Evolutionary conservation across 2,329 filamentous ascomycete genomes (phyloP), one percentile per base, ranked within the genome.

Genomic region (Cladorrhinum sp.): DNA sequence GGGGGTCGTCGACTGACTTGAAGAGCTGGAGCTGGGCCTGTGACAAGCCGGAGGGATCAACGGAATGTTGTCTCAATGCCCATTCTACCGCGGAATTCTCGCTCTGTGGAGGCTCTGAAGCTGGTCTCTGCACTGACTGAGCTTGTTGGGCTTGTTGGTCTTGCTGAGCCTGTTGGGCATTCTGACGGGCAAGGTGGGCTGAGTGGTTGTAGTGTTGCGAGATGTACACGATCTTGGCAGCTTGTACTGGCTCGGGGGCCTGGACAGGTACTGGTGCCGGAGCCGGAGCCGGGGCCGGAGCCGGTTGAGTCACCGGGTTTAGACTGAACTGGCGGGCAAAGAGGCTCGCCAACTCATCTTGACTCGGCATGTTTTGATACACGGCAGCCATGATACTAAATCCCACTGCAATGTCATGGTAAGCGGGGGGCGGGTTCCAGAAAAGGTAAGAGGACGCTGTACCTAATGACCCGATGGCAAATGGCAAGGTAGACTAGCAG

Each of bases 161-260:
- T n/a, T n/a, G 20, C 18, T 73, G 68, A 51, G 70, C 69, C 62
- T 65, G 71, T 62, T 53, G 72, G 63, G 20, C 75, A 73, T 67
- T 58, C 58, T 80, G 78, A 20, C 76, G 74, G 53, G 72, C 79
- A 63, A 87, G 72, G 72, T 96, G 91, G 50, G 88, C 80, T 8
- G 91, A 92, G 71, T 93, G 91, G 65, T 89, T 88, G 74, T 96
- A 96, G 74, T 96, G 92, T 70, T 91, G 88, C 9, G 90, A 90
- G 67, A 90, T 85, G 77, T 95, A 96, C 64, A 83, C 80, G 64
- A 91, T 87, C 68, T 72, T 73, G 18, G 68, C 68, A 59, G 73
- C 69, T 51, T 74, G 68, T 57, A 72, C 69, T 51, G 74, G 68
- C 51, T 72, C 67, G 6, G 66, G 65, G 5, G 57, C 66, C 51